Evolutionary conservation across 169 alveolate species (phyloP).

Genomic region (Plasmodium malariae): DNA sequence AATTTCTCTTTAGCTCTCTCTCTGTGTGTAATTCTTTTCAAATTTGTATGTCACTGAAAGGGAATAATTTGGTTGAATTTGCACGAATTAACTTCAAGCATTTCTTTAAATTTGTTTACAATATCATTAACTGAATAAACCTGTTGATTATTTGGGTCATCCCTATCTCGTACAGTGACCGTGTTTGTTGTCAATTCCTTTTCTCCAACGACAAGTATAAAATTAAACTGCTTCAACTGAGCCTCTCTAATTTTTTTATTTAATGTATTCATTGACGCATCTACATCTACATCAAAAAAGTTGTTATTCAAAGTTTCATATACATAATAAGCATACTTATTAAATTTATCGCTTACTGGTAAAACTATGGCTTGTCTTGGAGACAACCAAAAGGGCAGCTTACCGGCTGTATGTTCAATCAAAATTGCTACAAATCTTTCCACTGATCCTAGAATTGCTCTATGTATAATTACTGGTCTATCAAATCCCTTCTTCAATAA

Average conservation of each 20-base stretch:
- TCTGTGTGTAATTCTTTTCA: too few species aligned
- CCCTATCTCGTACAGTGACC: constrained; percentile 92
- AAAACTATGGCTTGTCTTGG: constrained; percentile 97
- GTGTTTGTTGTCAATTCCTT: constrained; percentile 92
- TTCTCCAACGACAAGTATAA: constrained; percentile 97
- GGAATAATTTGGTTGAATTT: constrained; percentile 75
- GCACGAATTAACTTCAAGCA: constrained; percentile 72
- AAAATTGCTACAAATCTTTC: constrained; percentile 97
- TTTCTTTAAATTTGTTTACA: constrained; percentile 70
- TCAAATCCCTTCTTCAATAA: constrained; percentile 90
- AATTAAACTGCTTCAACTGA: constrained; percentile 95
- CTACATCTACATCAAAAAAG: constrained; percentile 91
- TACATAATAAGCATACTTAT: constrained; percentile 92
- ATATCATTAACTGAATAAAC: constrained; percentile 82
- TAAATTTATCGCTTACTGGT: constrained; percentile 94
- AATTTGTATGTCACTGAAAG: too few species aligned
- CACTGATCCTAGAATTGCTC: constrained; percentile 99
- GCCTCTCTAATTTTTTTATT: constrained; percentile 97
- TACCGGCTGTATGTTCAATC: constrained; percentile 98
- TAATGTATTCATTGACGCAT: constrained; percentile 93
- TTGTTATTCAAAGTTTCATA: constrained; percentile 84
- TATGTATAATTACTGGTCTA: constrained; percentile 98
- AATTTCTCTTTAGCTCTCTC: too few species aligned
- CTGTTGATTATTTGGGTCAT: constrained; percentile 83
- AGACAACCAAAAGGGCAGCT: constrained; percentile 99